Conservation (phyloP, 1,284 basidiomycete genomes). For the Singerocomus inundabilis region DNA sequence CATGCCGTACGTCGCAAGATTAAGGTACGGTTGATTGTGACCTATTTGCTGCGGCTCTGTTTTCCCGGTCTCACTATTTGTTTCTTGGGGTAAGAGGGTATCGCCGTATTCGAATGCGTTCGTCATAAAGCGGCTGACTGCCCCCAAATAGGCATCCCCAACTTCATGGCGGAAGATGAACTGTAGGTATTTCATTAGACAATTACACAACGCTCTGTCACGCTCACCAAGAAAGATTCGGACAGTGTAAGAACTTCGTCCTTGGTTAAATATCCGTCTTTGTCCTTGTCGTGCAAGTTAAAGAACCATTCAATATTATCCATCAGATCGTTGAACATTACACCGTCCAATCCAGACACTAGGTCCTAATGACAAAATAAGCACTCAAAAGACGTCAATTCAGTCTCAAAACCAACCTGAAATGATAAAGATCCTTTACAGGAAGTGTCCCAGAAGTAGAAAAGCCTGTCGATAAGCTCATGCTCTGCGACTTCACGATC, state of each 20-base stretch:
- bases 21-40: slow-evolving; percentile 85
- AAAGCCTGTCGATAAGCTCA: slow-evolving; percentile 78
- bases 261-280: slow-evolving; percentile 91
- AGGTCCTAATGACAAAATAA: slow-evolving; percentile 63
- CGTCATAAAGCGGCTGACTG: slow-evolving; percentile 93
- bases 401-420: slow-evolving; percentile 49
- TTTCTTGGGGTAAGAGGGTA: slow-evolving; percentile 61
- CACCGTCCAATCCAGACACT: slow-evolving; percentile 83
- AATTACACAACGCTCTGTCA: neutral
- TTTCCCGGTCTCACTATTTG: slow-evolving; percentile 41
- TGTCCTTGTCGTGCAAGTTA: slow-evolving; percentile 93
- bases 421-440: slow-evolving; percentile 81
- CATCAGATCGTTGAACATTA: slow-evolving; percentile 97
- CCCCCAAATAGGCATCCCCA: slow-evolving; percentile 94
- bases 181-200: slow-evolving; percentile 39
- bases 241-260: slow-evolving; percentile 96
- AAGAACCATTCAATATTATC: slow-evolving; percentile 99
- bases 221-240: slow-evolving; percentile 84
- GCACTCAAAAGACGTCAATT: neutral
- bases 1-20: slow-evolving; percentile 68
- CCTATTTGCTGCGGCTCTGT: slow-evolving; percentile 48
- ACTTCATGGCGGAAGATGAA: slow-evolving; percentile 98
- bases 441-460: slow-evolving; percentile 88
- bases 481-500: slow-evolving; percentile 82
- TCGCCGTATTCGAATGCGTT: slow-evolving; percentile 98